These are phyloP conservation scores for Phytophthora chlamydospora DNA, from an alignment of 352 stramenopile species.

Conservation along the genomic window DNA sequence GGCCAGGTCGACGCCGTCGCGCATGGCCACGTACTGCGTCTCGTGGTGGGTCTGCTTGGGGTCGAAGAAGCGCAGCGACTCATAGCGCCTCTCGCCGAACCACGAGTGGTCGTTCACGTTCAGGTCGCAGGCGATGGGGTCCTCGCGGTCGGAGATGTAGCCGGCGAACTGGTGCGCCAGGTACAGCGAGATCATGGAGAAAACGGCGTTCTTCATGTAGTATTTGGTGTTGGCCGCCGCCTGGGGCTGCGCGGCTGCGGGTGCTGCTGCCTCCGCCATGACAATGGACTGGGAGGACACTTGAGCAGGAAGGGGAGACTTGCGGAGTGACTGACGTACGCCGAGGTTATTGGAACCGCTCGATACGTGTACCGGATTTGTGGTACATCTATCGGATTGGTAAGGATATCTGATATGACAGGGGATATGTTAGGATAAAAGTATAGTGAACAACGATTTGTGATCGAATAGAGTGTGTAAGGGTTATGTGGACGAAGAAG, in stretches of 20 bases:
- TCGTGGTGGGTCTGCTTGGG: constrained; percentile 69
- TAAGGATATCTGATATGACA: neutral
- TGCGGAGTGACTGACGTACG: constrained; percentile 29
- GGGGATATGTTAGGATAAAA: constrained; percentile 5
- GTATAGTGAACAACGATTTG: constrained; percentile 1
- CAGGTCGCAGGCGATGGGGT: constrained; percentile 56
- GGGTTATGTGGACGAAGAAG: constrained; percentile 23
- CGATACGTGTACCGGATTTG: neutral
- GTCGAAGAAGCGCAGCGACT: constrained; percentile 81
- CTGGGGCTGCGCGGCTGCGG: constrained; percentile 23
- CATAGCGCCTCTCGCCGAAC: constrained; percentile 63
- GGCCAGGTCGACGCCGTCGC: constrained; percentile 71
- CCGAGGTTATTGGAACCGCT: constrained; percentile 2
- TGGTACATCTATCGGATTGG: too few species aligned
- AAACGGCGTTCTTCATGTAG: constrained; percentile 78
- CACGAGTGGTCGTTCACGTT: constrained; percentile 83
- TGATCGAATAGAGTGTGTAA: neutral
- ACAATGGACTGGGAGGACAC: constrained; percentile 3
- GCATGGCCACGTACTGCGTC: constrained; percentile 79
- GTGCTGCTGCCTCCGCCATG: constrained; percentile 42
- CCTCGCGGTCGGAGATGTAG: constrained; percentile 69
- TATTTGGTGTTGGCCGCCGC: constrained; percentile 57
- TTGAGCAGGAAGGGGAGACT: constrained; percentile 25
- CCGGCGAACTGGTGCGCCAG: constrained; percentile 58
- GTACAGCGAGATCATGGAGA: constrained; percentile 78